phyloP scores from a whole-genome alignment of 805 yeast species.

The Dipodascopsis uninucleata region DNA sequence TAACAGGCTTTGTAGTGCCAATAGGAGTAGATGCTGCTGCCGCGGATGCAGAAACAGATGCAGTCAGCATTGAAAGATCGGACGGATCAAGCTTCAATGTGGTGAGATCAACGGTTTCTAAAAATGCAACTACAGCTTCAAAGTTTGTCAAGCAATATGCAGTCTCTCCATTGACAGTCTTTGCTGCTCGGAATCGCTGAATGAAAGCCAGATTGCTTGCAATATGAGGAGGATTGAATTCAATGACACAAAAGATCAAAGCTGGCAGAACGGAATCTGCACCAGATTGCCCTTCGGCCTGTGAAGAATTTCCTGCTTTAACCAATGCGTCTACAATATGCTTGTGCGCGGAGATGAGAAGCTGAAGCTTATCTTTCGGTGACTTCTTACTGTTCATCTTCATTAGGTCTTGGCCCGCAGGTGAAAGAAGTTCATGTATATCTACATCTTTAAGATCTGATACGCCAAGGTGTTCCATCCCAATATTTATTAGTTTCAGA shows the following conservation, averaged over 20 bases:
- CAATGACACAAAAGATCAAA: constrained; percentile 37
- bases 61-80: constrained; percentile 22
- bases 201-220: constrained; percentile 40
- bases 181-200: constrained; percentile 39
- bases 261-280: constrained; percentile 43
- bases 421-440: constrained; percentile 15
- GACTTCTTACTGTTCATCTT: constrained; percentile 33
- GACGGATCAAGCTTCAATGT: constrained; percentile 33
- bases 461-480: constrained; percentile 36
- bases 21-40: constrained; percentile 3
- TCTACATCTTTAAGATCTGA: constrained; percentile 21
- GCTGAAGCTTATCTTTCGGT: constrained; percentile 38
- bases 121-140: constrained; percentile 42
- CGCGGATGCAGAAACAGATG: constrained; percentile 1
- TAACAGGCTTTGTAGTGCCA: constrained; percentile 1
- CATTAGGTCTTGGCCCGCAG: constrained; percentile 23
- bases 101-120: constrained; percentile 37
- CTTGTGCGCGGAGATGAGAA: constrained; percentile 38
- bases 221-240: constrained; percentile 34
- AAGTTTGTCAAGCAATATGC: constrained; percentile 43
- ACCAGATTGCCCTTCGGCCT: constrained; percentile 23
- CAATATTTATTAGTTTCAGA: constrained; percentile 31
- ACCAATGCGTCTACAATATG: constrained; percentile 33
- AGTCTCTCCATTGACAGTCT: constrained; percentile 38
- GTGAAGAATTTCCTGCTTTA: neutral